Percentiles rank a stretch among this genome's conserved stretches.
These are phyloP conservation scores for Capsicum pubescens DNA, from an alignment of 257 asterid genomes.

Conservation along the genomic window DNA sequence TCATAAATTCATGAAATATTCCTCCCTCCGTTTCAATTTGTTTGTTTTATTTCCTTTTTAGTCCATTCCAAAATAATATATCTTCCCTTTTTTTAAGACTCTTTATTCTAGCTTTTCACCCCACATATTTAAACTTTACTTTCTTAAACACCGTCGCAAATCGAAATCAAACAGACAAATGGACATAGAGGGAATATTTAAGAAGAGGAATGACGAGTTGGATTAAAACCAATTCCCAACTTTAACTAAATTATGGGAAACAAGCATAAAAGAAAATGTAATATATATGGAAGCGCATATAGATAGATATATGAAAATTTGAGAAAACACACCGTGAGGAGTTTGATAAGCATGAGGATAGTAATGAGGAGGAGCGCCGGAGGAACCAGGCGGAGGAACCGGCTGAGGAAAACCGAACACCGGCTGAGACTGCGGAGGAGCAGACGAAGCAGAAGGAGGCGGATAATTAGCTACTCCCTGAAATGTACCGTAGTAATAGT, in stretches of 20 bases:
- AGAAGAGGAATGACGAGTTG: neutral
- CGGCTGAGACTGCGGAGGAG: constrained; percentile 59
- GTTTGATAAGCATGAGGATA: constrained; percentile 73
- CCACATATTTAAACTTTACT: no score
- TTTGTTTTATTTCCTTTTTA: no score
- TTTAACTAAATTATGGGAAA: neutral
- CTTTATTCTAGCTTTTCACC: no score
- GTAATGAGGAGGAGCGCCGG: constrained; percentile 53
- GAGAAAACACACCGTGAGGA: constrained; percentile 55
- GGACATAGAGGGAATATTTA: neutral
- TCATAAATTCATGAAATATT: neutral
- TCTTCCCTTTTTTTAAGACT: no score
- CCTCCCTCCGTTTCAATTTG: no score
- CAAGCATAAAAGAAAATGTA: neutral
- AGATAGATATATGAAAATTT: neutral
- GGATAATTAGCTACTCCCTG: constrained; percentile 90
- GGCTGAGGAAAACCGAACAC: constrained; percentile 90
- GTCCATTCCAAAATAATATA: no score
- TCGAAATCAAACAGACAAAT: no score
- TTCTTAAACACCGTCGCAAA: no score
- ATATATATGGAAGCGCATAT: neutral
- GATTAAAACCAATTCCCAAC: neutral
- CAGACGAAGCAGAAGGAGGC: constrained; percentile 49
- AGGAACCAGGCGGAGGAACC: constrained; percentile 54
- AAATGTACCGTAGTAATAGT: constrained; percentile 78